Conservation (phyloP, 1,284 basidiomycete species). For the Xerocomus amazonicus region DNA sequence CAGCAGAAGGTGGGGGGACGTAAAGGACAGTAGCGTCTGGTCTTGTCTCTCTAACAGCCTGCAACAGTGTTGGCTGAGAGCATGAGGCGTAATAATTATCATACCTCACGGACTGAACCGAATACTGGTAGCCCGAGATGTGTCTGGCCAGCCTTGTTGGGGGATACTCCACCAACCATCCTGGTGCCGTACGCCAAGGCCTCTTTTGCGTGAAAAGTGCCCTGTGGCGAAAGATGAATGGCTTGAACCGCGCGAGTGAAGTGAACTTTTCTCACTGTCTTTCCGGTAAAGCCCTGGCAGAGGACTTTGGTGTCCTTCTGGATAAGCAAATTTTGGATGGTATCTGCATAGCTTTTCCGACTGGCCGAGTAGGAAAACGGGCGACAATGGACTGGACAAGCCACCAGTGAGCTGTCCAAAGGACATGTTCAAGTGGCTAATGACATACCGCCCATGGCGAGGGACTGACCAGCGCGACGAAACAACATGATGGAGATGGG, state of each 20-base stretch:
- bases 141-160: conserved; percentile 94
- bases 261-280: conserved; percentile 67
- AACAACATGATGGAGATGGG: conserved; percentile 48
- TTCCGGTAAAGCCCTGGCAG: conserved; percentile 94
- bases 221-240: conserved; percentile 48
- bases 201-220: conserved; percentile 95
- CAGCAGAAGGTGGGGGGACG: conserved; percentile 90
- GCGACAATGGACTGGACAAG: conserved; percentile 57
- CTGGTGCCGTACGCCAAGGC: conserved; percentile 94
- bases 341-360: conserved; percentile 80
- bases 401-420: neutral
- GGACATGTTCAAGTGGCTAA: neutral
- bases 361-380: conserved; percentile 75
- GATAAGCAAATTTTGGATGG: conserved; percentile 88
- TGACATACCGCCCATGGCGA: conserved; percentile 49
- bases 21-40: conserved; percentile 95
- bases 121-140: conserved; percentile 97
- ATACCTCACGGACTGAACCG: conserved; percentile 86
- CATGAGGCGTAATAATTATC: conserved; percentile 15
- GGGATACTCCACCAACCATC: conserved; percentile 97
- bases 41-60: conserved; percentile 81
- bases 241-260: neutral
- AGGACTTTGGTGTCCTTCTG: conserved; percentile 94
- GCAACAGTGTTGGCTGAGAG: conserved; percentile 2
- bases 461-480: conserved; percentile 54